Evolutionary conservation across 176 grass and related monocot species (phyloP), one percentile per base, ranked within the genome.

Genomic region (Luzula sylvatica): DNA sequence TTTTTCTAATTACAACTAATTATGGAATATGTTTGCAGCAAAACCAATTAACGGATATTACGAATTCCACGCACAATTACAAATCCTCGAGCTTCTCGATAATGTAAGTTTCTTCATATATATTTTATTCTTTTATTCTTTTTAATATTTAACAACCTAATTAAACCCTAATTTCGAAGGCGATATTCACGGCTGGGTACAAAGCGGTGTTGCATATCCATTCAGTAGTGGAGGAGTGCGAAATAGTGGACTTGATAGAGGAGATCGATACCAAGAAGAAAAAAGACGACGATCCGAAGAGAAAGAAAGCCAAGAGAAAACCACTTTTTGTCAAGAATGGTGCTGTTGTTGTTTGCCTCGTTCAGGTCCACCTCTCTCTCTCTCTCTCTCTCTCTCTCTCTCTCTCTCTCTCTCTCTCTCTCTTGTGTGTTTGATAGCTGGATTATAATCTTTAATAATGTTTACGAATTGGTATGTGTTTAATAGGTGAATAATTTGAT

Each of bases 241-340:
- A 96, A 61, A 89, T 96, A 70, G 74, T 96, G 27, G 90, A 96
- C 23, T 77, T 96, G 55, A 85, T 95, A 88, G 87, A 86, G 55
- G 87, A 93, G 78, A 93, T 93, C 53, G 87, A 86, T 11, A 89
- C 74, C 45, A 88, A 82, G 67, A 88, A 75, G 74, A 79, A 52
- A 49, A 88, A 88, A 72, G 79, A 78, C 39, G 61, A 71, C 35
- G 90, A 88, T 45, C 63, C 74, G 3, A 95, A 85, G 71, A 88
- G 81, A 47, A 94, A 78, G 67, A 95, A 82, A 51, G 45, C 54
- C 52, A 88, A 82, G 67, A 78, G 77, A 55, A 95, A 86, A 62
- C 90, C 74, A 52, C 90, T 86, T 68, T 95, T 88, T 69, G 90
- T 95, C 52, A 95, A 95, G 70, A 95, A 88, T 78, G 89, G 89